Percentiles rank a stretch among this genome's conserved stretches.
These are phyloP conservation scores for Aspergillus melleus DNA, from an alignment of 2,329 filamentous ascomycete species.

Conservation along the genomic window DNA sequence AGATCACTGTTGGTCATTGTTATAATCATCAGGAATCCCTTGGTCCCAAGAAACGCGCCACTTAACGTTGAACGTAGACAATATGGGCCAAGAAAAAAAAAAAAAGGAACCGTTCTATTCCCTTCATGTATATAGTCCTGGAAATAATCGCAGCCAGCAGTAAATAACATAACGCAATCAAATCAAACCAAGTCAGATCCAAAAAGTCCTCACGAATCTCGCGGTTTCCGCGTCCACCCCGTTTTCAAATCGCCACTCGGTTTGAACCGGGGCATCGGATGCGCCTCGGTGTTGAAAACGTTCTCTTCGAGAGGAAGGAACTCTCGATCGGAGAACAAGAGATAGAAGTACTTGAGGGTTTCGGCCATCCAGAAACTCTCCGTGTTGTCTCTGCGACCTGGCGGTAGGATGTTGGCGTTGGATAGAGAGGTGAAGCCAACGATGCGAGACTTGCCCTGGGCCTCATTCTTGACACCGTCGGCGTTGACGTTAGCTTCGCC, in stretches of 20 bases:
- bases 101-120: neutral
- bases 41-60: too few relatives aligned
- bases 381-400: conserved; percentile 81
- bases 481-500: neutral
- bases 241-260: conserved; percentile 54
- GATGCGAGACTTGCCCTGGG: conserved; percentile 26
- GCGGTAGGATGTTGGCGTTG: conserved; percentile 72
- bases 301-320: conserved; percentile 81
- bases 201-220: neutral
- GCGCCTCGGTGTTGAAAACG: conserved; percentile 95
- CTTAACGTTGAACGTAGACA: too few relatives aligned
- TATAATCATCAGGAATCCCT: too few relatives aligned
- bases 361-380: conserved; percentile 99
- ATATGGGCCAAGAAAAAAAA: too few relatives aligned
- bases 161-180: neutral
- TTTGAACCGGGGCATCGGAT: conserved; percentile 84
- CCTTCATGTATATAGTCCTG: neutral
- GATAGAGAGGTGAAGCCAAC: conserved; percentile 76
- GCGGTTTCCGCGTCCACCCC: conserved; percentile 37
- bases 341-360: conserved; percentile 96
- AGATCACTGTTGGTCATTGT: too few relatives aligned
- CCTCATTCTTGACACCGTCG: conserved; percentile 3
- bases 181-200: neutral
- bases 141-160: neutral
- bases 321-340: conserved; percentile 83